These are phyloP conservation scores for Datura wrightii DNA, from an alignment of 257 asterid species.

Conservation along the genomic window DNA sequence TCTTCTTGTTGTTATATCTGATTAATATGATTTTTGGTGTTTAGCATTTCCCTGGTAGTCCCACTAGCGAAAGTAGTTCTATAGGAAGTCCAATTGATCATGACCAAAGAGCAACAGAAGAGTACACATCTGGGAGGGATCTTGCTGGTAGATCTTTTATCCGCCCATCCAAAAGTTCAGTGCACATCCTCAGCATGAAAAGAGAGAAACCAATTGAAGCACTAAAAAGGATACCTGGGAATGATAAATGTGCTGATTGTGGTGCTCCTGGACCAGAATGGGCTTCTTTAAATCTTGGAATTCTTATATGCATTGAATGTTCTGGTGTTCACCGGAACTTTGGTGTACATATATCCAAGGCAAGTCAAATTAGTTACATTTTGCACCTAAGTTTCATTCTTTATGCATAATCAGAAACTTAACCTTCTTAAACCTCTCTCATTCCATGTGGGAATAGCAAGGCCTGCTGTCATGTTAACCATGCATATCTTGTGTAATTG, in stretches of 20 bases:
- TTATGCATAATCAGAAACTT: conserved; percentile 18
- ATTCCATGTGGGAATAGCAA: neutral
- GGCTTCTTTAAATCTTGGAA: conserved; percentile 93
- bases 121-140: conserved; percentile 54
- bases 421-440: conserved; percentile 2
- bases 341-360: conserved; percentile 95
- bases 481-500: neutral
- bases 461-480: neutral
- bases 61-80: conserved; percentile 62
- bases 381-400: conserved; percentile 31
- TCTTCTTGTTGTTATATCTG: conserved; percentile 31
- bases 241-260: conserved; percentile 95
- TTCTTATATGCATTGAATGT: conserved; percentile 90
- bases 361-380: conserved; percentile 41
- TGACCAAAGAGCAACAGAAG: conserved; percentile 49
- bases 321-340: conserved; percentile 95
- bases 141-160: conserved; percentile 55
- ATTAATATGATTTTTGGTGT: conserved; percentile 38
- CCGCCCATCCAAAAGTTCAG: conserved; percentile 65
- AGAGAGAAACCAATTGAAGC: conserved; percentile 68
- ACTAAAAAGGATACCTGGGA: conserved; percentile 74
- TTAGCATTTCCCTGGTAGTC: conserved; percentile 59
- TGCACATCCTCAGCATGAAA: conserved; percentile 50
- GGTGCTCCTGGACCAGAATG: conserved; percentile 95
- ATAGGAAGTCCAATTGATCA: conserved; percentile 56